phyloP scores from a whole-genome alignment of 192 early-diverging fungal genomes.

The Piromyces finnis region DNA sequence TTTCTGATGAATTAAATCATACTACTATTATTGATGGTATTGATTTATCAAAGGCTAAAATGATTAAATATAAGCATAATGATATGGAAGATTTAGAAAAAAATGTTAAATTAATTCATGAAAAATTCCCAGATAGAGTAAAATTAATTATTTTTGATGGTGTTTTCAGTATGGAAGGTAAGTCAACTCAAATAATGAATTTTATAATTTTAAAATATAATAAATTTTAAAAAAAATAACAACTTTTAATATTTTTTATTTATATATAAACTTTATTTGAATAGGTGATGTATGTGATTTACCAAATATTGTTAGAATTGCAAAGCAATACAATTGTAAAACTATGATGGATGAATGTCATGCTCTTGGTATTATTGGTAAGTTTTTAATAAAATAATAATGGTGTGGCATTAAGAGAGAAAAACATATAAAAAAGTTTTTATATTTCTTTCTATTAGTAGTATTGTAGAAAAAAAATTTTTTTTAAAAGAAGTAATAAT shows the following conservation, averaged over 20 bases:
- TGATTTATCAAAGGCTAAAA: background rate
- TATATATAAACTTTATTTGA: too few species aligned
- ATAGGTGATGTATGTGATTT: background rate
- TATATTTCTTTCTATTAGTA: too few species aligned
- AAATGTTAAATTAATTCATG: background rate
- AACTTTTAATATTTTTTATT: too few species aligned
- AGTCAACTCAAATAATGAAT: too few species aligned
- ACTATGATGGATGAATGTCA: background rate
- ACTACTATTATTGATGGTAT: background rate
- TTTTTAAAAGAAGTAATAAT: too few species aligned
- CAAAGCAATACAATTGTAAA: background rate
- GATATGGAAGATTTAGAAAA: background rate
- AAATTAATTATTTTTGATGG: background rate
- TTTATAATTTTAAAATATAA: too few species aligned
- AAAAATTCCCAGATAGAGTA: background rate
- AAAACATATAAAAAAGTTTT: too few species aligned
- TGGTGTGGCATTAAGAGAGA: too few species aligned
- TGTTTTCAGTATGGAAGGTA: background rate
- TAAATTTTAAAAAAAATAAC: too few species aligned
- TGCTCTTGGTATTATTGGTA: background rate
- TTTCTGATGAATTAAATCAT: background rate
- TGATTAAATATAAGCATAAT: background rate
- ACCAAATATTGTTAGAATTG: background rate
- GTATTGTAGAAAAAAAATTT: too few species aligned
- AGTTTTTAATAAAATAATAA: background rate